These are phyloP conservation scores for Acer campestre DNA, from an alignment of 345 rosid species.

Conservation along the genomic window DNA sequence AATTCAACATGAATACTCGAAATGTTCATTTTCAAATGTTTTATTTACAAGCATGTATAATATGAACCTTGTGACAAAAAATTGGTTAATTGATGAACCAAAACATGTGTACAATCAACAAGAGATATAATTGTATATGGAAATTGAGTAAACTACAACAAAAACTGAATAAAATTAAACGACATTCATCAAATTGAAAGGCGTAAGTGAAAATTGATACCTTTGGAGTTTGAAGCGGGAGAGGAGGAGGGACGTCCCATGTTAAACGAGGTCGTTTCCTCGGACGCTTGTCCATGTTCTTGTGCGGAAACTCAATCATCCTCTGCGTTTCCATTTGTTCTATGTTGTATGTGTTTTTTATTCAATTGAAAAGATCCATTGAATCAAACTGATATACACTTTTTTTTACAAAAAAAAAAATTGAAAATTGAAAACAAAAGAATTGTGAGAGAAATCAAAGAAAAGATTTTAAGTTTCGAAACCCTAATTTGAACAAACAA, in stretches of 20 bases:
- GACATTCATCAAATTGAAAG: neutral
- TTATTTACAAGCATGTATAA: neutral
- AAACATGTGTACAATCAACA: neutral
- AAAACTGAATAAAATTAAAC: neutral
- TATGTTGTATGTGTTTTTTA: neutral
- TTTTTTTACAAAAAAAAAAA: neutral
- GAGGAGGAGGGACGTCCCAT: slow-evolving; percentile 67
- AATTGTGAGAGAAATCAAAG: slow-evolving; percentile 14
- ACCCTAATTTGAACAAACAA: slow-evolving; percentile 35
- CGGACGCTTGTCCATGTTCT: slow-evolving; percentile 68
- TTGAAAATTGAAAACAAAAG: slow-evolving; percentile 8
- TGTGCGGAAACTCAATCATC: slow-evolving; percentile 60
- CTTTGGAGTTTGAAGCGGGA: slow-evolving; percentile 34
- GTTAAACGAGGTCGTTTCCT: slow-evolving; percentile 70
- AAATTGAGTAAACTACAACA: neutral
- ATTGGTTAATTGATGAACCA: neutral
- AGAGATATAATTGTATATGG: neutral
- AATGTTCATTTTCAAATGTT: neutral
- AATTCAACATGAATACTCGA: neutral
- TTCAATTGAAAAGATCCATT: slow-evolving; percentile 13
- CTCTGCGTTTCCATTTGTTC: slow-evolving; percentile 62
- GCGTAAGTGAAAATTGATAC: slow-evolving; percentile 25
- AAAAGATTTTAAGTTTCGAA: slow-evolving; percentile 32
- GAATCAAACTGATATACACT: neutral
- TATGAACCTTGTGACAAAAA: neutral